Conservation (phyloP, 257 asterid species). For the Echites panduratus region DNA sequence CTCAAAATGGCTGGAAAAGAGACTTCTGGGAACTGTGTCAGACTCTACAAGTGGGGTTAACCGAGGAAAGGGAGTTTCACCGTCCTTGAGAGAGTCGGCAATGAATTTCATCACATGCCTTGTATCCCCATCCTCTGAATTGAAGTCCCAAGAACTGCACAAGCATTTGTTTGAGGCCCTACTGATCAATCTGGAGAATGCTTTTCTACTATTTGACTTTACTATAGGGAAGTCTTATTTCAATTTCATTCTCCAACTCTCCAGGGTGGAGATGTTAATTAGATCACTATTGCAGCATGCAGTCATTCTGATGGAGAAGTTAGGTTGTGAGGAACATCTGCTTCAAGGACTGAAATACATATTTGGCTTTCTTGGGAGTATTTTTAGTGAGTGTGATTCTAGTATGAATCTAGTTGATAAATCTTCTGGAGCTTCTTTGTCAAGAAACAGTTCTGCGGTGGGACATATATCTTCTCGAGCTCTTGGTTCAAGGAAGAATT, state of each 20-base stretch:
- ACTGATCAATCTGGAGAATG: constrained; percentile 74
- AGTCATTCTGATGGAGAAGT: constrained; percentile 58
- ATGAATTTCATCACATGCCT: constrained; percentile 64
- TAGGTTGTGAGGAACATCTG: constrained; percentile 58
- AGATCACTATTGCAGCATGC: constrained; percentile 64
- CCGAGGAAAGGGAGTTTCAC: constrained; percentile 52
- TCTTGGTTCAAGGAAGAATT: constrained; percentile 60
- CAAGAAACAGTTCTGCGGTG: constrained; percentile 49
- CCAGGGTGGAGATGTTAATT: constrained; percentile 60
- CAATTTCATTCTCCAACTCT: constrained; percentile 64
- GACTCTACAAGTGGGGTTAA: constrained; percentile 38
- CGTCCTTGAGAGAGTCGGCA: constrained; percentile 66
- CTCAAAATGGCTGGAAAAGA: constrained; percentile 76
- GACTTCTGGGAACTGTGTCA: constrained; percentile 61
- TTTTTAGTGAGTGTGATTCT: constrained; percentile 62
- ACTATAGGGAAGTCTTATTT: constrained; percentile 48
- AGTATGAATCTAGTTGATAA: constrained; percentile 40
- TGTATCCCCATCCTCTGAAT: constrained; percentile 41
- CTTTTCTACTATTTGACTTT: constrained; percentile 64
- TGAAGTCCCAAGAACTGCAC: constrained; percentile 48
- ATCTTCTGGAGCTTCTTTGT: constrained; percentile 45
- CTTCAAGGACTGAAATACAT: constrained; percentile 83
- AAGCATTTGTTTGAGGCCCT: constrained; percentile 67
- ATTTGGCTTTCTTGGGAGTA: constrained; percentile 59
- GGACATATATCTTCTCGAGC: constrained; percentile 53